Conservation (phyloP, 208 protist genomes). For the Acanthamoeba lenticulata region DNA sequence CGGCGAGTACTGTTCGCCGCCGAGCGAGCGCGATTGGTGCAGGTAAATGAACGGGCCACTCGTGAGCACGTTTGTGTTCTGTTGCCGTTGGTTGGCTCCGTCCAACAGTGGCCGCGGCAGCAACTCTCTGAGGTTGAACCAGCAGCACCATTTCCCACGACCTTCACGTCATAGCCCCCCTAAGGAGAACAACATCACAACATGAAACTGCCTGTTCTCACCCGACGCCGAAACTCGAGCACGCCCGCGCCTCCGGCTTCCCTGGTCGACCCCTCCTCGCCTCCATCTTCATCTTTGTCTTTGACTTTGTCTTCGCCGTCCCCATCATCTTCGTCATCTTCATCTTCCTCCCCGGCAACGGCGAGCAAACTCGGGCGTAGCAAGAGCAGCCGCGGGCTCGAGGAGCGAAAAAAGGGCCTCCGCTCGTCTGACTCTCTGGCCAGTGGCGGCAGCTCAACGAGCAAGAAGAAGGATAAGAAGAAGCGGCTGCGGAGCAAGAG, state of each 20-base stretch:
- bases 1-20: no score
- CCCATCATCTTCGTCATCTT: background rate
- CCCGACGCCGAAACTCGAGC: constrained; percentile 1
- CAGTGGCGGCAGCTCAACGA: background rate
- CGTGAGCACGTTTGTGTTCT: no score
- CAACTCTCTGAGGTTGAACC: no score
- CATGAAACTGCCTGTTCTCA: background rate
- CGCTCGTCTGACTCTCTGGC: background rate
- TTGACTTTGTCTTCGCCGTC: background rate
- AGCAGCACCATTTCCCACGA: no score
- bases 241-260: background rate
- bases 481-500: background rate
- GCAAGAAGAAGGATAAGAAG: background rate
- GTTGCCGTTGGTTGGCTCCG: no score
- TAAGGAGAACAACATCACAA: no score
- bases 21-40: no score
- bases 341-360: background rate
- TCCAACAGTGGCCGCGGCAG: no score
- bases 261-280: background rate
- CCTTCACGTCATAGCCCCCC: no score
- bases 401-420: background rate
- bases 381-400: background rate
- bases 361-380: background rate
- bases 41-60: no score
- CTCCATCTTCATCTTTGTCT: background rate